Base-by-base conservation (phyloP, 139 green algal species). In the Zygnema cylindricum region DNA sequence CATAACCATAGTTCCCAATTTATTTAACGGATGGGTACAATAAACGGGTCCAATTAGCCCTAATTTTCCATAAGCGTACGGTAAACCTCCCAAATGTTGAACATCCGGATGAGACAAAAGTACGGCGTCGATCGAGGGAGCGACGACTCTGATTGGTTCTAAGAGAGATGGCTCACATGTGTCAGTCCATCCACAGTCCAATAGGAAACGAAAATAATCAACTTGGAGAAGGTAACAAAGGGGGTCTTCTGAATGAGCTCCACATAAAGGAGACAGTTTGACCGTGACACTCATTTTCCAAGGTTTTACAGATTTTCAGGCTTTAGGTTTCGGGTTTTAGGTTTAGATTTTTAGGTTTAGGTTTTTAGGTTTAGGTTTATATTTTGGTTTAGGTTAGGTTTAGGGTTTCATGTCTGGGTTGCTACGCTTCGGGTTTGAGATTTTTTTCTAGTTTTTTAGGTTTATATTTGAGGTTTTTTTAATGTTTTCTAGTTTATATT, bases 131-230 rank as follows among this genome's bases (percentile, higher is more conserved):
- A 93, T 25, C 25, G 76, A 77, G 25, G 35, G 35, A 2, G 78
- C 78, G 7, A 85, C 92, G 91, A 69, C 87, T 43, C 87, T 90
- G 0, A 98, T 43, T 0, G 93, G 93, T n/a, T 94, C 71, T 42
- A 99, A 86, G 25, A 92, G 43, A 0, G 43, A 54, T 0, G 78
- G 1, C n/a, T 95, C 85, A 49, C 95, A 98, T 1, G 7, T 36
- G 0, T 98, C 96, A 40, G 92, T 91, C 97, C 97, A 99, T 21
- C 97, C 97, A 86, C 96, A 98, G 76, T 99, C 97, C 1, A 99
- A 82, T 87, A 99, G 84, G 25, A 98, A 87, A 0, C 84, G 94
- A 38, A 95, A 93, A 11, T 71, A 83, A 69, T 95, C 93, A 0
- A 98, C 81, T 40, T 96, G 69, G 55, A 98, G 92, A 43, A 98